Evolutionary conservation across 352 stramenopile genomes (phyloP), one percentile per base, ranked within the genome.

Genomic region (Bremia lactucae): DNA sequence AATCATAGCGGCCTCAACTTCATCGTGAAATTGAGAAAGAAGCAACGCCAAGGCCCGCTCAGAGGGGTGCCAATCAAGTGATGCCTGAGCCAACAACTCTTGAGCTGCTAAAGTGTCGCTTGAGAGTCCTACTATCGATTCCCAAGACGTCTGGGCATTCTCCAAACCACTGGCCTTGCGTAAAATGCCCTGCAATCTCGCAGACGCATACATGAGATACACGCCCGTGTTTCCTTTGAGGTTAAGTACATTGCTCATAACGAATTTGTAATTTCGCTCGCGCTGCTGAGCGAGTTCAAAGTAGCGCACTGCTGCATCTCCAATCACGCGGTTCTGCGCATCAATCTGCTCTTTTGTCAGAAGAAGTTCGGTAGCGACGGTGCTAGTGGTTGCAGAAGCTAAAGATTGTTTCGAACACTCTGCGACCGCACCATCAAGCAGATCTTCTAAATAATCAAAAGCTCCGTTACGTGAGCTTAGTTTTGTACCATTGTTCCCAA

Each of bases 231-330:
- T 89, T 41, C 76, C 80, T 52, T 85, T 87, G 25, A 87, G 54
- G 34, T 79, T 79, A 8, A 89, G 65, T 44, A 89, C 74, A 20
- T 82, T 72, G 55, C 83, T 75, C 37, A 87, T 88, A 10, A 80
- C 57, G 42, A 89, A 89, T 58, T 88, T 89, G 69, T 92, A 88
- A 53, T 86, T 87, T 42, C 74, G 65, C 43, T 87, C 75, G 23
- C 74, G 80, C 39, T 89, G 77, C 46, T 92, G 80, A 13, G 76
- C 72, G 16, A 92, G 50, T 37, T 92, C 80, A 44, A 88, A 92
- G 48, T 89, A 92, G 8, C 74, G 74, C 44, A 88, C 76, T 6
- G 79, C 75, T 1, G 73, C 76, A 42, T 91, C 76, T 22, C 79
- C 76, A 31, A 89, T 66, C 18, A 67, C 60, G 15, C 56, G 60